Conservation (phyloP, 1,284 basidiomycete species). For the Boletellus sp. region DNA sequence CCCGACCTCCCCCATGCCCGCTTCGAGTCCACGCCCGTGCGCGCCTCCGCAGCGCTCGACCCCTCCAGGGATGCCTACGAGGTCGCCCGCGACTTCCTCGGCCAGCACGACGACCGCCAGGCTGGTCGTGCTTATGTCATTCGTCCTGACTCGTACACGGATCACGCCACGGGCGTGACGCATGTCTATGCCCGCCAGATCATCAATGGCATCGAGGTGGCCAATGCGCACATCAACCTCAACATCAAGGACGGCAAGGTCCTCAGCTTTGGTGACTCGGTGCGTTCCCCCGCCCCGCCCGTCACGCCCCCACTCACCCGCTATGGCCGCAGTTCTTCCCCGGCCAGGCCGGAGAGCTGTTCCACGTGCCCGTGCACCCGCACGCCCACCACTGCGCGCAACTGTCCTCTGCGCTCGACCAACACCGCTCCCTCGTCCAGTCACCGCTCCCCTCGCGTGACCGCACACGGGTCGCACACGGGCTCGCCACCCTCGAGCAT, state of each 20-base stretch:
- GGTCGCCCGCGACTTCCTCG: conserved; percentile 61
- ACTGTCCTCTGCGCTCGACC: conserved; percentile 34
- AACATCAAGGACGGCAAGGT: conserved; percentile 82
- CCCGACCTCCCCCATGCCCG: conserved; percentile 70
- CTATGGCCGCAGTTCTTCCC: conserved; percentile 55
- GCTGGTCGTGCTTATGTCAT: conserved; percentile 51
- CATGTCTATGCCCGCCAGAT: conserved; percentile 83
- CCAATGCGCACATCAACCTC: conserved; percentile 86
- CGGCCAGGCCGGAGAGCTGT: conserved; percentile 42
- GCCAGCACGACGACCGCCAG: conserved; percentile 25
- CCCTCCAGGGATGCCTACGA: conserved; percentile 47
- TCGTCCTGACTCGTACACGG: conserved; percentile 83
- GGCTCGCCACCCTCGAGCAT: conserved; percentile 38
- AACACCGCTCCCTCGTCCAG: conserved; percentile 19
- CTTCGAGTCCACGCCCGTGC: conserved; percentile 50
- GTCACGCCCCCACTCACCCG: conserved; percentile 15
- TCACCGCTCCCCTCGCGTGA: conserved; percentile 10
- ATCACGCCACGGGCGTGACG: conserved; percentile 76
- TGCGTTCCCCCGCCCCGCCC: conserved; percentile 36
- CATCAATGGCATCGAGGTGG: conserved; percentile 80
- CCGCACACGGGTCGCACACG: conserved; percentile 15
- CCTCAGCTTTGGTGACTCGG: conserved; percentile 79
- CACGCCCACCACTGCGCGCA: conserved; percentile 57
- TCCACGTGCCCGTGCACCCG: conserved; percentile 41
- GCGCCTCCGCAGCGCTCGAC: conserved; percentile 31